Percentiles rank a stretch among this genome's conserved stretches.
These are phyloP conservation scores for Collybiopsis luxurians DNA, from an alignment of 768 basidiomycete genomes.

Conservation along the genomic window DNA sequence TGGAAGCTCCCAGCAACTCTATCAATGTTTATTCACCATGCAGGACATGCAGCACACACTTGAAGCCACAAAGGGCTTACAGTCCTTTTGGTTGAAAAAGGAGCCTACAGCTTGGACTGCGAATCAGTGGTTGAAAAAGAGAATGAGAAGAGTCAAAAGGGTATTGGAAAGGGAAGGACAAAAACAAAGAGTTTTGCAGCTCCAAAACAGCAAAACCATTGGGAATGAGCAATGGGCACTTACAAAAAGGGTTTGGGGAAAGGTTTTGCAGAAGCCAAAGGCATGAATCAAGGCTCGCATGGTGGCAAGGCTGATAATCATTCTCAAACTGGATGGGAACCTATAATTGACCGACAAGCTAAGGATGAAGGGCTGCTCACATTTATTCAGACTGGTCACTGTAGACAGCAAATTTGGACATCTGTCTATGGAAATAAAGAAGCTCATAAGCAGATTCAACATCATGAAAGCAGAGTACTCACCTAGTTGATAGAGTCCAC, in stretches of 20 bases:
- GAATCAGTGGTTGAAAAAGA: background rate
- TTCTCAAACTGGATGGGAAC: background rate
- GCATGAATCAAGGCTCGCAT: background rate
- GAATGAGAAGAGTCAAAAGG: background rate
- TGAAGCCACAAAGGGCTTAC: conserved; percentile 9
- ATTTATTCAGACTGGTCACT: conserved; percentile 14
- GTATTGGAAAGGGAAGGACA: background rate
- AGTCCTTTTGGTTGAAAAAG: conserved; percentile 6
- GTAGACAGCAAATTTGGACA: conserved; percentile 12
- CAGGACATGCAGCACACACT: conserved; percentile 12
- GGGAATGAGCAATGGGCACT: too few relatives aligned
- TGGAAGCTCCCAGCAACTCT: conserved; percentile 16
- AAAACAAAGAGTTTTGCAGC: background rate
- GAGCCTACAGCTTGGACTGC: background rate
- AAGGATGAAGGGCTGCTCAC: conserved; percentile 16
- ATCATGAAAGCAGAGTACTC: background rate
- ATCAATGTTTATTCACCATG: conserved; percentile 17
- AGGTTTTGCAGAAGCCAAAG: background rate
- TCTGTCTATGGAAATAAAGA: conserved; percentile 3
- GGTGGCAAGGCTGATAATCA: background rate
- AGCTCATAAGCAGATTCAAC: background rate
- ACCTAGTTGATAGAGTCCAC: background rate
- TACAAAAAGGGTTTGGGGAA: too few relatives aligned
- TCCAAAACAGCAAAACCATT: background rate
- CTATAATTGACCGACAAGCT: conserved; percentile 8